phyloP scores from a whole-genome alignment of 176 grass and related monocot species.

The Zea mays region DNA sequence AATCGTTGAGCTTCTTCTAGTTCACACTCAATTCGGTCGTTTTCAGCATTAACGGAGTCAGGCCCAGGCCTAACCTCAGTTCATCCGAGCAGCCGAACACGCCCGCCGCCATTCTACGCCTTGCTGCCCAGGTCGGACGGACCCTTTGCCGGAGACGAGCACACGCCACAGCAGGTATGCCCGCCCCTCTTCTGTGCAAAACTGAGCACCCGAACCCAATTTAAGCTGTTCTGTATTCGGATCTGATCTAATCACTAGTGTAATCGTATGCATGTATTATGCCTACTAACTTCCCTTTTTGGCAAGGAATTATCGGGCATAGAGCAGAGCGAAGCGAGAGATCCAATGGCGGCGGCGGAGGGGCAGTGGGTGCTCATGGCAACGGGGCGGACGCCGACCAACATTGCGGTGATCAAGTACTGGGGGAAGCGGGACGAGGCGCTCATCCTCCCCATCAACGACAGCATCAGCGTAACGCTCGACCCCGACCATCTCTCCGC shows the following conservation, averaged over 20 bases:
- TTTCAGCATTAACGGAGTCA: too few species aligned
- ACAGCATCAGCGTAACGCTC: conserved; percentile 96
- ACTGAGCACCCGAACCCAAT: background rate
- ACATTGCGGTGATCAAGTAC: conserved; percentile 99
- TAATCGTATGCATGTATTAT: background rate
- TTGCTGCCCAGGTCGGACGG: background rate
- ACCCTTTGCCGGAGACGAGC: background rate
- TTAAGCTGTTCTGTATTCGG: background rate
- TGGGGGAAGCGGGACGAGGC: conserved; percentile 97
- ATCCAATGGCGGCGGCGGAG: conserved; percentile 26
- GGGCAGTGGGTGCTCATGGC: conserved; percentile 79
- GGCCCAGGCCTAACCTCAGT: too few species aligned
- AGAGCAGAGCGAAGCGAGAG: background rate
- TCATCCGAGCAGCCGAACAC: too few species aligned
- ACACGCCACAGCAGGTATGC: background rate
- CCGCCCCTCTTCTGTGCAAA: background rate
- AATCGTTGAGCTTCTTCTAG: too few species aligned
- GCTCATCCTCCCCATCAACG: conserved; percentile 89
- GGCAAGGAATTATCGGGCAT: background rate
- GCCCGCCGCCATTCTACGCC: background rate
- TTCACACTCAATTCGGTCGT: background rate
- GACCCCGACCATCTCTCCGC: conserved; percentile 94
- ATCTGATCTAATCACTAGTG: background rate
- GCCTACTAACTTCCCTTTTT: background rate
- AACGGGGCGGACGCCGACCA: conserved; percentile 83